Percentiles rank a stretch among this genome's conserved stretches.
Evolutionary conservation across 768 basidiomycete species (phyloP).

Genomic region (Guyanaporus albipodus): DNA sequence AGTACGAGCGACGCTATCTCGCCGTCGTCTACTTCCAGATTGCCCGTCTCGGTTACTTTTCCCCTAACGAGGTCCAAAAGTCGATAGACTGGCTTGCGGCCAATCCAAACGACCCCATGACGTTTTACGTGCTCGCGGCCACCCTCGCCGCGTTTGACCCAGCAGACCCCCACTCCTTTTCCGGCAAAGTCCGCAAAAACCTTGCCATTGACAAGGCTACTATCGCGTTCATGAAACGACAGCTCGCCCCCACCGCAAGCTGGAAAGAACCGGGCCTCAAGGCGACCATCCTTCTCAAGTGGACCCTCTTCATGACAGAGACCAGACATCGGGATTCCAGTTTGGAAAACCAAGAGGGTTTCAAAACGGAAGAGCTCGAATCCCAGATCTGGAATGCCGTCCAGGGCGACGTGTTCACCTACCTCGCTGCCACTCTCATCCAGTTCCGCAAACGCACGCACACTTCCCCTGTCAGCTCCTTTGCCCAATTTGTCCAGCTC

Average conservation of each 20-base stretch:
- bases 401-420: conserved; percentile 76
- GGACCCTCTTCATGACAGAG: conserved; percentile 83
- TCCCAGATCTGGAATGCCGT: conserved; percentile 79
- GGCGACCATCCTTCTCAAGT: conserved; percentile 74
- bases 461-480: conserved; percentile 33
- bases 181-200: conserved; percentile 43
- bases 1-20: conserved; percentile 67
- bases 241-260: conserved; percentile 44
- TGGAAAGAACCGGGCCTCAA: conserved; percentile 75
- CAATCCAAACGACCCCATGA: conserved; percentile 65
- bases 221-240: conserved; percentile 57
- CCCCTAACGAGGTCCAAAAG: conserved; percentile 54
- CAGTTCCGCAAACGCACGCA: conserved; percentile 44
- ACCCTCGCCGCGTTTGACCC: conserved; percentile 65
- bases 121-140: conserved; percentile 63
- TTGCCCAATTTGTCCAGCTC: conserved; percentile 38
- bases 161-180: conserved; percentile 48
- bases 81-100: conserved; percentile 68
- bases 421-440: conserved; percentile 57
- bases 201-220: conserved; percentile 46
- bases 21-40: conserved; percentile 61
- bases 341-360: conserved; percentile 60
- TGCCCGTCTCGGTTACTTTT: conserved; percentile 58
- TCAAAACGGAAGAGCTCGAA: conserved; percentile 77
- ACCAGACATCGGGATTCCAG: conserved; percentile 63